Evolutionary conservation across 2,329 filamentous ascomycete species (phyloP).

Genomic region (Alternaria dauci): DNA sequence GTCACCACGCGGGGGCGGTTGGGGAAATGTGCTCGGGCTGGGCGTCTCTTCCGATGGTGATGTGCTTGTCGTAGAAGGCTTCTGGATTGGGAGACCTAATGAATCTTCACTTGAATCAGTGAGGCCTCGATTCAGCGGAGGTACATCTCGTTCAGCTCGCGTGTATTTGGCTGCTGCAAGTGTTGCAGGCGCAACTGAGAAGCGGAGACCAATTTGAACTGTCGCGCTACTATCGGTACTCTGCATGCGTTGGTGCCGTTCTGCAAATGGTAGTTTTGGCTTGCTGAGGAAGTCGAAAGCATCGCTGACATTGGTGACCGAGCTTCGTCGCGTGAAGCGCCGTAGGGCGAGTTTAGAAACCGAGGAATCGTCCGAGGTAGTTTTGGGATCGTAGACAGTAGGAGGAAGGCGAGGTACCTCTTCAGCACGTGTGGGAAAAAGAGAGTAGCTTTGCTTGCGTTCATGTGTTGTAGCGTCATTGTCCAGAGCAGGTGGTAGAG

Average conservation of each 20-base stretch:
- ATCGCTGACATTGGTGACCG: constrained; percentile 50
- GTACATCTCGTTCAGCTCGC: constrained; percentile 25
- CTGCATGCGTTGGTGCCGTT: constrained; percentile 62
- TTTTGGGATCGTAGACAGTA: constrained; percentile 48
- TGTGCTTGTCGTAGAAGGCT: constrained; percentile 27
- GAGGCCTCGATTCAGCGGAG: constrained; percentile 33
- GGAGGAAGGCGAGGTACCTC: constrained; percentile 51
- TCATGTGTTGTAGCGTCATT: constrained; percentile 31
- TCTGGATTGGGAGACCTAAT: constrained; percentile 44
- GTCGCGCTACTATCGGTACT: constrained; percentile 72
- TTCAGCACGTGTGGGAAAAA: constrained; percentile 52
- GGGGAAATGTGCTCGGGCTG: constrained; percentile 32
- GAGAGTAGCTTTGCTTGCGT: constrained; percentile 48
- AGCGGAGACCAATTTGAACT: constrained; percentile 74
- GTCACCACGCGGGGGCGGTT: constrained; percentile 25
- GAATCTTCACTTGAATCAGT: constrained; percentile 39
- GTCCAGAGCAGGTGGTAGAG: constrained; percentile 43
- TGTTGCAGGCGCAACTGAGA: constrained; percentile 61
- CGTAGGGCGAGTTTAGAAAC: constrained; percentile 44
- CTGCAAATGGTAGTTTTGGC: constrained; percentile 51
- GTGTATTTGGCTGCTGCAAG: constrained; percentile 46
- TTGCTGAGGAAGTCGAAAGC: constrained; percentile 49
- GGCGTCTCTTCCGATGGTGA: constrained; percentile 24
- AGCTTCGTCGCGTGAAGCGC: constrained; percentile 44
- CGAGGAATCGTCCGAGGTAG: constrained; percentile 22